Conservation (phyloP, 331 rosid species). For the Quercus lobata region DNA sequence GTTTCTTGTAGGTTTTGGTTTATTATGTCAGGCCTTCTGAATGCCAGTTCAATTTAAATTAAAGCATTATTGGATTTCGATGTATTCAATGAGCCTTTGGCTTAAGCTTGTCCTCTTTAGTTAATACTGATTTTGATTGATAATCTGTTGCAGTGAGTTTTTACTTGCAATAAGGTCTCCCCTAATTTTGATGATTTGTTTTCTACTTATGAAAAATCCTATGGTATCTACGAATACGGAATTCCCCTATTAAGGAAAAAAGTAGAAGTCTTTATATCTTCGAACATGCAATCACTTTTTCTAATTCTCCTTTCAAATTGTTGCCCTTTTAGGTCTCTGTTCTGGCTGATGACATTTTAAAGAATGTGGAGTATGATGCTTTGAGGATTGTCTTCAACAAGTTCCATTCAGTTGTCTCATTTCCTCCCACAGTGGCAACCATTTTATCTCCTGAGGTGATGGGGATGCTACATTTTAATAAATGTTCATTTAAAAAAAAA, state of each 20-base stretch:
- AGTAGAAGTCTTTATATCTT: background rate
- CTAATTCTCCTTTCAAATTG: conserved; percentile 10
- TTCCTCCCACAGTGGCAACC: conserved; percentile 72
- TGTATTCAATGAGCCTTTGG: background rate
- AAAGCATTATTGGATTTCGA: background rate
- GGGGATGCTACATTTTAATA: background rate
- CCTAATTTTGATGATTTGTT: background rate
- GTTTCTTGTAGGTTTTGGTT: background rate
- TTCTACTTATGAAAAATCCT: background rate
- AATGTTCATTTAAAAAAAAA: background rate
- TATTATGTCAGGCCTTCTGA: background rate
- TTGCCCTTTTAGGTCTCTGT: conserved; percentile 73
- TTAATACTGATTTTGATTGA: background rate
- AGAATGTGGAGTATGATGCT: conserved; percentile 93
- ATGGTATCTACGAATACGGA: too few species aligned
- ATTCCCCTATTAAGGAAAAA: too few species aligned
- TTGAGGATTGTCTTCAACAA: conserved; percentile 79
- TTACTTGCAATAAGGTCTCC: background rate
- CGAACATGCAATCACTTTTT: background rate
- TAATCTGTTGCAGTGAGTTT: background rate
- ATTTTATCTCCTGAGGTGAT: conserved; percentile 87
- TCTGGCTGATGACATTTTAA: conserved; percentile 85
- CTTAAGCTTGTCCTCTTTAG: background rate
- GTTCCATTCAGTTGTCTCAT: conserved; percentile 77
- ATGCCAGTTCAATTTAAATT: background rate